Evolutionary conservation across 2,329 filamentous ascomycete genomes (phyloP).

Genomic region (Colletotrichum tanaceti): DNA sequence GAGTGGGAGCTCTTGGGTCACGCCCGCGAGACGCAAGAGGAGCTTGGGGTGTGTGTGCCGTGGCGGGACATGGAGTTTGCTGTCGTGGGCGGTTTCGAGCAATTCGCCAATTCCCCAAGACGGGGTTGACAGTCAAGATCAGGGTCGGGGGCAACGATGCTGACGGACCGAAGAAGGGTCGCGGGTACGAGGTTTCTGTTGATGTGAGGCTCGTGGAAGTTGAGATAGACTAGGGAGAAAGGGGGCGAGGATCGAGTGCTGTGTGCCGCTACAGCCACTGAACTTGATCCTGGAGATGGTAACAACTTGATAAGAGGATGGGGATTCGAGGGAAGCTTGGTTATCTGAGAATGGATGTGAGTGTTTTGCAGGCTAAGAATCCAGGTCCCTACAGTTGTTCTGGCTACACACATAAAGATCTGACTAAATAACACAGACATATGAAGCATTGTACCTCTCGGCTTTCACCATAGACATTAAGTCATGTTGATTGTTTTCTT

Average conservation of each 20-base stretch:
- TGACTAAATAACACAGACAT: too few relatives aligned
- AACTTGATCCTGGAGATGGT: too few relatives aligned
- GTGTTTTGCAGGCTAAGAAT: too few relatives aligned
- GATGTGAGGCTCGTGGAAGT: conserved; percentile 4
- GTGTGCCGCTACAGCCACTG: background rate
- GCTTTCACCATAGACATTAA: too few relatives aligned
- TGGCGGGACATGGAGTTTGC: conserved; percentile 4
- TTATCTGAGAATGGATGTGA: too few relatives aligned
- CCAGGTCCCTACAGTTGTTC: too few relatives aligned
- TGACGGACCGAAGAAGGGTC: background rate
- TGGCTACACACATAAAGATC: too few relatives aligned
- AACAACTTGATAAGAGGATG: too few relatives aligned
- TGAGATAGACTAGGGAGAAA: conserved; percentile 12
- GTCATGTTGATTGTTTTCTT: too few relatives aligned
- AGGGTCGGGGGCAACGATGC: background rate
- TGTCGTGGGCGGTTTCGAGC: background rate
- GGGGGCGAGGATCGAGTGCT: background rate
- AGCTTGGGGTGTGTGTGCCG: background rate
- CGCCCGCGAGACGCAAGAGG: conserved; percentile 6
- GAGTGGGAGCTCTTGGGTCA: conserved; percentile 7
- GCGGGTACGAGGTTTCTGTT: background rate
- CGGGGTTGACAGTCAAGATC: background rate
- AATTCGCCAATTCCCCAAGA: background rate
- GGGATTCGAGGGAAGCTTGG: too few relatives aligned
- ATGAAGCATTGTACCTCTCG: too few relatives aligned